A percentile compares a stretch with the other conserved stretches of the same genome.
phyloP scores from a whole-genome alignment of 495 filamentous ascomycete species.

The Penicillium cosmopolitanum region DNA sequence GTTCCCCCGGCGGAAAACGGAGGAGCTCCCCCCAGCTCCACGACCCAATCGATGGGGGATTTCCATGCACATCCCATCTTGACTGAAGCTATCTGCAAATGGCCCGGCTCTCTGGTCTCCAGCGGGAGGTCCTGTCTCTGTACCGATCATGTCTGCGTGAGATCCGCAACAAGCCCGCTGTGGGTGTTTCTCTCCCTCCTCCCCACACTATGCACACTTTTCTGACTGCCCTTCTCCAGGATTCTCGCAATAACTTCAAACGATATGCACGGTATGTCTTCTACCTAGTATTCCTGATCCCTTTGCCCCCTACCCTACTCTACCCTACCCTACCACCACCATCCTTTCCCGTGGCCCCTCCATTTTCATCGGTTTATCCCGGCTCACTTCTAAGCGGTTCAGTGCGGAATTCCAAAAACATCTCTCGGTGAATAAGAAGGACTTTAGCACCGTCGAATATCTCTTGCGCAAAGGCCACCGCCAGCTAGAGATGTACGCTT shows the following conservation, averaged over 20 bases:
- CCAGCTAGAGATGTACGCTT: slow-evolving; percentile 84
- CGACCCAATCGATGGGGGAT: slow-evolving; percentile 6
- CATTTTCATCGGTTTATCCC: slow-evolving; percentile 8
- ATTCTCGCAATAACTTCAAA: slow-evolving; percentile 56
- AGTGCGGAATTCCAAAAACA: slow-evolving; percentile 81
- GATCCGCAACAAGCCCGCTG: slow-evolving; percentile 77
- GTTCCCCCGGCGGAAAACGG: slow-evolving; percentile 30
- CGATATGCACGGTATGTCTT: slow-evolving; percentile 55
- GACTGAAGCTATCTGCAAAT: slow-evolving; percentile 21
- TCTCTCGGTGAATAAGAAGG: slow-evolving; percentile 74
- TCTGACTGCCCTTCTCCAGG: slow-evolving; percentile 35
- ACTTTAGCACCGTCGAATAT: slow-evolving; percentile 88
- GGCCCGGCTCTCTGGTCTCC: slow-evolving; percentile 78
- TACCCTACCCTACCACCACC: no score
- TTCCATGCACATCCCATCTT: neutral
- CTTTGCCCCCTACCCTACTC: no score
- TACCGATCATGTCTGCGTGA: slow-evolving; percentile 86
- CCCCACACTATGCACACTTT: neutral
- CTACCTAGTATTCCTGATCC: slow-evolving; percentile 9
- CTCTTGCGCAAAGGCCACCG: slow-evolving; percentile 80
- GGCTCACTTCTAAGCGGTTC: slow-evolving; percentile 14
- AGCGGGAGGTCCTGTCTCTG: slow-evolving; percentile 82
- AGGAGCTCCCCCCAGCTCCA: slow-evolving; percentile 8
- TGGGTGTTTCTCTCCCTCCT: slow-evolving; percentile 40
- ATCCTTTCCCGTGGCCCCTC: slow-evolving; percentile 5